Conservation (phyloP, 2,329 filamentous ascomycete species). For the Aspergillus sergii region DNA sequence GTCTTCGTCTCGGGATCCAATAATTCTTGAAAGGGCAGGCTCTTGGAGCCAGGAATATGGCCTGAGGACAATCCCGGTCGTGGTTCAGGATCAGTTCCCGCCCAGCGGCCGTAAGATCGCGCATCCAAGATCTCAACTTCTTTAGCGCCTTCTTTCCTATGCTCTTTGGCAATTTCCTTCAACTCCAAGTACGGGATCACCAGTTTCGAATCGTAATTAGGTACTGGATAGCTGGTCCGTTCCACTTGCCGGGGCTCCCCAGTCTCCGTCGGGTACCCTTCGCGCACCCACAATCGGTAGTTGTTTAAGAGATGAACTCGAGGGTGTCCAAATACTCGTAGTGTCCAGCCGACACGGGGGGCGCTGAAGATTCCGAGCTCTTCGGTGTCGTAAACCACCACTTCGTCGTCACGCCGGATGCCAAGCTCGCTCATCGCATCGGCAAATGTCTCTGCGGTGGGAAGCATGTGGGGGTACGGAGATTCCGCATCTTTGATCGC, state of each 20-base stretch:
- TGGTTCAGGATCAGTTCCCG: slow-evolving; percentile 82
- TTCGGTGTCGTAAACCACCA: slow-evolving; percentile 92
- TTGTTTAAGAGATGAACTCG: slow-evolving; percentile 93
- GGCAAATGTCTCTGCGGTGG: slow-evolving; percentile 76
- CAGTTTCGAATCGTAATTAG: slow-evolving; percentile 63
- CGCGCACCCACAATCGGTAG: slow-evolving; percentile 88
- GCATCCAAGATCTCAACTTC: slow-evolving; percentile 90
- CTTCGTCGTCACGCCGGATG: slow-evolving; percentile 80
- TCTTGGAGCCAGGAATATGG: slow-evolving; percentile 87
- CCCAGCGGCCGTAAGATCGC: slow-evolving; percentile 75
- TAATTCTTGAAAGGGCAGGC: slow-evolving; percentile 75
- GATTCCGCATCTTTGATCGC: slow-evolving; percentile 84
- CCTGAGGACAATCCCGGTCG: slow-evolving; percentile 83
- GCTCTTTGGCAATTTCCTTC: slow-evolving; percentile 71
- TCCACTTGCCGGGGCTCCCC: slow-evolving; percentile 54
- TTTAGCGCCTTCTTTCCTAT: slow-evolving; percentile 80
- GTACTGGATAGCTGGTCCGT: slow-evolving; percentile 49
- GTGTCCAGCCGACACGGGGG: slow-evolving; percentile 90
- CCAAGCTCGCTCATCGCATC: slow-evolving; percentile 86
- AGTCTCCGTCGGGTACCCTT: slow-evolving; percentile 80
- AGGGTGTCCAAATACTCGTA: slow-evolving; percentile 84
- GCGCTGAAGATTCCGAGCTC: slow-evolving; percentile 94
- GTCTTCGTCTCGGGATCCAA: slow-evolving; percentile 83
- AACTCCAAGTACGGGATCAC: slow-evolving; percentile 84
- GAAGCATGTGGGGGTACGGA: slow-evolving; percentile 96